Base-by-base conservation (phyloP, 148 eudicot species). In the Heliamphora exappendiculata region DNA sequence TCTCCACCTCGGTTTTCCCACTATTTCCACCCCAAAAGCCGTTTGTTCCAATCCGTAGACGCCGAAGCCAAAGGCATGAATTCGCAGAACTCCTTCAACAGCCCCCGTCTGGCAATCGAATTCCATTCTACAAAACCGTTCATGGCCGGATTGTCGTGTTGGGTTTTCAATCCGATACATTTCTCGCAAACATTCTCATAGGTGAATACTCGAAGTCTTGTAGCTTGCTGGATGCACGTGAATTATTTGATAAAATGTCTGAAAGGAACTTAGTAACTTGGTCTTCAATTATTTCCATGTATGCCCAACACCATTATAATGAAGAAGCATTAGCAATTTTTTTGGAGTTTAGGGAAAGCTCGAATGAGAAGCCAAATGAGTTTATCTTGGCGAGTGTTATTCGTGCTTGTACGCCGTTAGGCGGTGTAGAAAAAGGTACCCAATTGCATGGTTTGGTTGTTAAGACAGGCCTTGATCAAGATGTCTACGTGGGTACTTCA, bases 401-500 rank as follows among this genome's bases (percentile, higher is more conserved):
- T 42, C 87, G 86, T 5, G 81, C 88, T 83, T 87, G 88, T 76
- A 78, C 79, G 7, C 79, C 76, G 53, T 65, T 86, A 74, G 81
- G 81, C 76, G 74, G 47, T 63, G 67, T 68, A 66, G 83, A 39
- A 33, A 73, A 65, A 28, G 96, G 89, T 29, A 22, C 50, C 42
- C 86, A 86, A 64, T 76, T 89, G 72, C 96, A 91, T 79, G 28
- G 81, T 75, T 83, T 82, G 73, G 78, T 76, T 73, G 39, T 84
- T 28, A 91, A 87, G 82, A 70, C 51, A 41, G 89, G 91, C 37
- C 76, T 83, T 72, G 80, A 73, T 75, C 72, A 79, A 24, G 80
- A 87, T 79, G 89, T 82, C 64, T 89, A 86, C 75, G 88, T 89
- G 78, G 91, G 93, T 76, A 87, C 92, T 50, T 74, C 86, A 6